These are phyloP conservation scores for Ceratocystis albifundus DNA, from an alignment of 2,329 filamentous ascomycete genomes.

Conservation along the genomic window DNA sequence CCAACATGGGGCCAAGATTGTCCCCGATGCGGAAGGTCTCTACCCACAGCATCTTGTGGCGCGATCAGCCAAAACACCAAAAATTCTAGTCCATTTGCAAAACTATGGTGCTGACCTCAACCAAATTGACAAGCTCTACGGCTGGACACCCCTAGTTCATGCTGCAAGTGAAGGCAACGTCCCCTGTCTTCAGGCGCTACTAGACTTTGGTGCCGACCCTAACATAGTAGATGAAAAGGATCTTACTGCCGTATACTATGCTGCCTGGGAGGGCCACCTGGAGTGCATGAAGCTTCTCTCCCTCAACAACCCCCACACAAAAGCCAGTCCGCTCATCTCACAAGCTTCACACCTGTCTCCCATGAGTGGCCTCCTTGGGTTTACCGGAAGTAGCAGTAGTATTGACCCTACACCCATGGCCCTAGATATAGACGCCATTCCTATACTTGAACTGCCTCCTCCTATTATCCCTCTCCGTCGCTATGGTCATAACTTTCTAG, in stretches of 20 bases:
- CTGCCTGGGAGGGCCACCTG: conserved; percentile 92
- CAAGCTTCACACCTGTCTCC: conserved; percentile 30
- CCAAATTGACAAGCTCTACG: conserved; percentile 88
- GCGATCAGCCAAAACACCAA: conserved; percentile 69
- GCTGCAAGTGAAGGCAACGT: conserved; percentile 94
- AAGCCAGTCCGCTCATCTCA: conserved; percentile 36
- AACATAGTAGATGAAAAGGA: conserved; percentile 83
- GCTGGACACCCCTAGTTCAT: conserved; percentile 94
- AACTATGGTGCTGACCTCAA: conserved; percentile 81
- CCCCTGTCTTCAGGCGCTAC: conserved; percentile 67
- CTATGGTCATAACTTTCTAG: conserved; percentile 96
- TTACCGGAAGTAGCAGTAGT: conserved; percentile 31
- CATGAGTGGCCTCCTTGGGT: conserved; percentile 34
- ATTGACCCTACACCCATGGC: conserved; percentile 48
- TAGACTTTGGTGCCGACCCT: conserved; percentile 67
- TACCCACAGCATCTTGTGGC: conserved; percentile 97
- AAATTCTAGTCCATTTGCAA: conserved; percentile 68
- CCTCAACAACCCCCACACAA: conserved; percentile 40
- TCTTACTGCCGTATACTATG: conserved; percentile 93
- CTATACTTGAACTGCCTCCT: conserved; percentile 79
- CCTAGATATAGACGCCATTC: conserved; percentile 77
- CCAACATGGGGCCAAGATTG: conserved; percentile 63
- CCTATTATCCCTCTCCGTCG: conserved; percentile 89
- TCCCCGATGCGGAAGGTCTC: conserved; percentile 91
- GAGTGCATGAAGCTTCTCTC: conserved; percentile 86